phyloP scores from a whole-genome alignment of 2,329 filamentous ascomycete genomes.

The Aspergillus tubingensis region DNA sequence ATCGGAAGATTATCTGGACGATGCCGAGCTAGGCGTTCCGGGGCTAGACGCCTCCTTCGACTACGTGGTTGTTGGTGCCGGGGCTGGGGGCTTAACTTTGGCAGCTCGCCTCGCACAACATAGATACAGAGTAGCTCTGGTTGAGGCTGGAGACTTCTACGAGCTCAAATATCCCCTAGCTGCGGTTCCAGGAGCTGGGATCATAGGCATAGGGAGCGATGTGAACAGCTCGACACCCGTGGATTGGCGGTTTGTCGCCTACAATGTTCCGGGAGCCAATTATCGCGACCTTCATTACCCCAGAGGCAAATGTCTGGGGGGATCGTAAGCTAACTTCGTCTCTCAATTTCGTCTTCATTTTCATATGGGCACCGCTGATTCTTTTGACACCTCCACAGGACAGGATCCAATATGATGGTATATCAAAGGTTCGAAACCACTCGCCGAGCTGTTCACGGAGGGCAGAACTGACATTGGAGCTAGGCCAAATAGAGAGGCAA shows the following conservation, averaged over 20 bases:
- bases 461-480: neutral
- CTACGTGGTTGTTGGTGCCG: slow-evolving; percentile 39
- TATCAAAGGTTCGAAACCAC: slow-evolving; percentile 31
- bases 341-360: neutral
- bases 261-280: slow-evolving; percentile 51
- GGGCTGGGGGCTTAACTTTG: slow-evolving; percentile 45
- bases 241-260: slow-evolving; percentile 53
- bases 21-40: slow-evolving; percentile 8
- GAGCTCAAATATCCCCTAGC: slow-evolving; percentile 57
- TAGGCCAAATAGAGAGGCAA: slow-evolving; percentile 30
- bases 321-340: slow-evolving; percentile 26
- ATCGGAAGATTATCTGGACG: neutral
- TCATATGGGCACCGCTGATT: neutral
- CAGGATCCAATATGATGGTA: slow-evolving; percentile 36
- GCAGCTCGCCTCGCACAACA: slow-evolving; percentile 57
- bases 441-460: neutral
- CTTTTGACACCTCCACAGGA: slow-evolving; percentile 19
- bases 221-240: slow-evolving; percentile 44
- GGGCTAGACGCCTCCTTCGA: slow-evolving; percentile 26
- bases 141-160: slow-evolving; percentile 49
- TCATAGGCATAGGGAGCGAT: slow-evolving; percentile 26
- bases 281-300: slow-evolving; percentile 34
- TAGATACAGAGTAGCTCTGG: slow-evolving; percentile 40
- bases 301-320: slow-evolving; percentile 32
- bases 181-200: slow-evolving; percentile 45